Percentiles rank a stretch among this genome's conserved stretches.
phyloP scores from a whole-genome alignment of 345 rosid species.

The Lumnitzera racemosa region DNA sequence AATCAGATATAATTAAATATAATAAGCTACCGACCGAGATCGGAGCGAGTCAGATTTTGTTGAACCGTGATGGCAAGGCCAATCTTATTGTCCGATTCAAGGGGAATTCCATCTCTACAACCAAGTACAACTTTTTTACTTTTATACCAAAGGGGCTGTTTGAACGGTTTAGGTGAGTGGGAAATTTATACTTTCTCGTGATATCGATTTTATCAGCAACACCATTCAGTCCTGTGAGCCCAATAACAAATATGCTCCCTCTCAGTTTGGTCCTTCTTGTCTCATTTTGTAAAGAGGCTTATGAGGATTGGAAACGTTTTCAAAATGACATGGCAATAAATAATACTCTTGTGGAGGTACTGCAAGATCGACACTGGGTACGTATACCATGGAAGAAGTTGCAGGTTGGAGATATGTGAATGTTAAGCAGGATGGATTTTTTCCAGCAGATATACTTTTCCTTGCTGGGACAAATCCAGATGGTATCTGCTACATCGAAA shows the following conservation, averaged over 20 bases:
- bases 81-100: no score
- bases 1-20: no score
- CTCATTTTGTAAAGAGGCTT: conserved; percentile 96
- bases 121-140: conserved; percentile 91
- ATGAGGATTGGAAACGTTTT: conserved; percentile 96
- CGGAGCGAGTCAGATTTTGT: no score
- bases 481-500: conserved; percentile 94
- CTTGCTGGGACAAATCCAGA: conserved; percentile 89
- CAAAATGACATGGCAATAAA: conserved; percentile 95
- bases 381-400: conserved; percentile 81
- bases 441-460: conserved; percentile 93
- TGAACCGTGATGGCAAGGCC: no score
- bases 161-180: conserved; percentile 99
- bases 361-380: conserved; percentile 83
- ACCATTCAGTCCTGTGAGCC: conserved; percentile 97
- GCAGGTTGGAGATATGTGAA: conserved; percentile 93
- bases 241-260: conserved; percentile 89
- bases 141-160: conserved; percentile 95
- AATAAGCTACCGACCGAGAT: no score
- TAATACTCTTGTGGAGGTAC: conserved; percentile 65
- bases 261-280: conserved; percentile 90
- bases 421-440: conserved; percentile 90
- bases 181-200: conserved; percentile 87
- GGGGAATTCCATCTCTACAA: conserved; percentile 92
- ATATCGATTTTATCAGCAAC: conserved; percentile 92